Evolutionary conservation across 2,329 filamentous ascomycete genomes (phyloP).

Genomic region (Aspergillus carbonarius): DNA sequence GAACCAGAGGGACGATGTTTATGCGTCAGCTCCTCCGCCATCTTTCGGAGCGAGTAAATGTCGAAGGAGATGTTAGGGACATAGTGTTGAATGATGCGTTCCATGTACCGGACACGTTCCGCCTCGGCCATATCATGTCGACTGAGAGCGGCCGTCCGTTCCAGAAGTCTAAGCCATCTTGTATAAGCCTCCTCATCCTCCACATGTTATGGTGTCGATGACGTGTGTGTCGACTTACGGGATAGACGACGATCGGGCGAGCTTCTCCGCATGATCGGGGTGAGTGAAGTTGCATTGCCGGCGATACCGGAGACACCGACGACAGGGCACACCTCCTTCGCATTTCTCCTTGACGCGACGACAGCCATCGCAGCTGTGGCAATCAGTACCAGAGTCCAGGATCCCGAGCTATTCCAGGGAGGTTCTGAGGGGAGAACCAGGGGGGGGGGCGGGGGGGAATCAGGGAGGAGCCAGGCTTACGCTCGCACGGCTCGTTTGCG

Average conservation of each 20-base stretch:
- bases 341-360: conserved; percentile 59
- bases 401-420: not conserved
- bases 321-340: conserved; percentile 56
- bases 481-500: conserved; percentile 43
- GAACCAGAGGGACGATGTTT: conserved; percentile 35
- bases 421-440: not conserved
- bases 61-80: conserved; percentile 47
- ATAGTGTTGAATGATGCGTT: conserved; percentile 51
- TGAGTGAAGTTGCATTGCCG: conserved; percentile 53
- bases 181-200: not conserved
- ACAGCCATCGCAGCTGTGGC: conserved; percentile 54
- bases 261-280: conserved; percentile 35
- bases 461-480: conserved; percentile 24
- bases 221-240: conserved; percentile 26
- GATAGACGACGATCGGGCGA: conserved; percentile 30
- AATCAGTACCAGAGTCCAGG: not conserved
- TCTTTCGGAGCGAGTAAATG: conserved; percentile 42
- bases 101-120: conserved; percentile 45
- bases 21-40: conserved; percentile 46
- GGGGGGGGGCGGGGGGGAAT: too few relatives aligned
- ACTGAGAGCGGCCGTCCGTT: conserved; percentile 30
- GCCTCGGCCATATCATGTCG: conserved; percentile 37
- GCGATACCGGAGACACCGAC: conserved; percentile 52
- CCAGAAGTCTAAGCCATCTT: conserved; percentile 25
- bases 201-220: not conserved